phyloP scores from a whole-genome alignment of 2,329 filamentous ascomycete species.

The Xylariaceae sp. region DNA sequence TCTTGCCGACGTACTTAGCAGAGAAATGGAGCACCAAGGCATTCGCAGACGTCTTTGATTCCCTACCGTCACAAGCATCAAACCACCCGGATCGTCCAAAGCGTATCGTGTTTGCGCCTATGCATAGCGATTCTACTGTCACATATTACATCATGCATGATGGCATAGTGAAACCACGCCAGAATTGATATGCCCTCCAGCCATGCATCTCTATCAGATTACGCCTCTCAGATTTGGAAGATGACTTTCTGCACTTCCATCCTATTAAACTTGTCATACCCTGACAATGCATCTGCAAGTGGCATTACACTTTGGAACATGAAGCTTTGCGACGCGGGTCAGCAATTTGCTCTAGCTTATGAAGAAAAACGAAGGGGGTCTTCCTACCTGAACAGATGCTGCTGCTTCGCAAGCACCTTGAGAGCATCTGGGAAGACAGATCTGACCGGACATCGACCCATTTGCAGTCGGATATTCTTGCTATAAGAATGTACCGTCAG shows the following conservation, averaged over 20 bases:
- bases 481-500: slow-evolving; percentile 35
- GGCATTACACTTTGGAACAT: slow-evolving; percentile 77
- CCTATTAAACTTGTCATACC: slow-evolving; percentile 69
- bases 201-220: background rate
- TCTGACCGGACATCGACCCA: slow-evolving; percentile 74
- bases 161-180: slow-evolving; percentile 81
- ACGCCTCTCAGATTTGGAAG: slow-evolving; percentile 49
- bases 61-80: slow-evolving; percentile 46
- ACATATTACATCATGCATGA: slow-evolving; percentile 85
- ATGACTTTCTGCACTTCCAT: slow-evolving; percentile 74
- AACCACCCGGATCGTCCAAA: slow-evolving; percentile 52
- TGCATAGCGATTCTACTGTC: slow-evolving; percentile 78
- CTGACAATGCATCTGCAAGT: slow-evolving; percentile 62
- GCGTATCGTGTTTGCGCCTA: slow-evolving; percentile 68
- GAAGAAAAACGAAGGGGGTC: background rate
- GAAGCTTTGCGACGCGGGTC: slow-evolving; percentile 46
- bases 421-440: slow-evolving; percentile 67
- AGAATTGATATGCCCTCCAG: slow-evolving; percentile 56
- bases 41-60: slow-evolving; percentile 70
- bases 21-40: slow-evolving; percentile 69
- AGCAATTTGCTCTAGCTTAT: background rate
- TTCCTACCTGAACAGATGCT: slow-evolving; percentile 64
- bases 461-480: slow-evolving; percentile 71
- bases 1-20: slow-evolving; percentile 68
- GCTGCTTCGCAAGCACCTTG: slow-evolving; percentile 62